These are phyloP conservation scores for Scenedesmus sp. DNA, from an alignment of 163 green algal species.

Conservation along the genomic window DNA sequence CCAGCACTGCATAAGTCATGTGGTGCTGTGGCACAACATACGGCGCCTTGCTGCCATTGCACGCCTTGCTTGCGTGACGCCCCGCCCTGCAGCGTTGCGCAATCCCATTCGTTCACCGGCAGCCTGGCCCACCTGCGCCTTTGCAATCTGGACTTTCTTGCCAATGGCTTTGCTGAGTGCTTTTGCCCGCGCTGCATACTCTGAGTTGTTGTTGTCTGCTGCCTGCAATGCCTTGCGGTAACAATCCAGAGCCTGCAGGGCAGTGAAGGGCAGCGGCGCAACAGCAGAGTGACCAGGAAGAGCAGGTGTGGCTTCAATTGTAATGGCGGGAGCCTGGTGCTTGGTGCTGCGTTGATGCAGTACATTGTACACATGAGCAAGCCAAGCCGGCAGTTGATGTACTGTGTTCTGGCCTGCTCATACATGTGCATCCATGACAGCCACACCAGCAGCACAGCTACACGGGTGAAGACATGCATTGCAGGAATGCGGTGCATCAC, in stretches of 20 bases:
- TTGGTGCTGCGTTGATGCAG: no score
- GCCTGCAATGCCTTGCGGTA: constrained; percentile 29
- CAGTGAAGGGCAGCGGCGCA: background rate
- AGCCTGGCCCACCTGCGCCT: background rate
- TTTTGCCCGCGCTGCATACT: constrained; percentile 40
- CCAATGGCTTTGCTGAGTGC: constrained; percentile 31
- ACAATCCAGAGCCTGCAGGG: background rate
- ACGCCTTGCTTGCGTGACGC: background rate
- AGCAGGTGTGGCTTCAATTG: background rate
- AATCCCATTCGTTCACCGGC: background rate
- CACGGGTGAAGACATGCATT: background rate
- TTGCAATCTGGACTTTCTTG: constrained; percentile 2
- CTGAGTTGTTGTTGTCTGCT: background rate
- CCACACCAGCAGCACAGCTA: background rate
- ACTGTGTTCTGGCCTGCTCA: no score
- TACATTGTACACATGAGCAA: no score
- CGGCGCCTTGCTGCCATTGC: background rate
- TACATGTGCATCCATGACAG: no score
- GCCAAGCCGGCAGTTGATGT: no score
- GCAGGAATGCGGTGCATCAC: background rate
- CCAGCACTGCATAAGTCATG: background rate
- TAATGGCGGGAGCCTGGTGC: no score
- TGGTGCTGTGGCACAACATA: background rate
- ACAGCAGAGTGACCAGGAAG: background rate
- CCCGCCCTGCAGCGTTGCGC: background rate